phyloP scores from a whole-genome alignment of 768 basidiomycete genomes.

The Termitomyces sp. region DNA sequence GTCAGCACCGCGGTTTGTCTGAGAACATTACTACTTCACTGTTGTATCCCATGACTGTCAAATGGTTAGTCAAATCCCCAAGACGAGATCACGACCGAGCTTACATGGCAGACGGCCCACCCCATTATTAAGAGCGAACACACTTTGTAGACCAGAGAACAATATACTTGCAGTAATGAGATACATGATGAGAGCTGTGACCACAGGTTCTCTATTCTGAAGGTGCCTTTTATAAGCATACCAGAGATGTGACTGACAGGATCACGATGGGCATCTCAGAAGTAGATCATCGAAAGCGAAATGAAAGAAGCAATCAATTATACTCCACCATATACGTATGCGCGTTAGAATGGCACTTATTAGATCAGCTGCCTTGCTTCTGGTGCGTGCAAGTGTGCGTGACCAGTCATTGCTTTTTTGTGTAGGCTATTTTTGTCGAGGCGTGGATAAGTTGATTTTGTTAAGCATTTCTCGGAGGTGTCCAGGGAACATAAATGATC shows the following conservation, averaged over 20 bases:
- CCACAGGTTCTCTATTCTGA: not conserved
- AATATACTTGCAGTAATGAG: not conserved
- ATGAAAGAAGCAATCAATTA: not conserved
- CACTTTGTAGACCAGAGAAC: not conserved
- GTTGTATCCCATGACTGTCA: constrained; percentile 57
- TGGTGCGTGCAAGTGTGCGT: not conserved
- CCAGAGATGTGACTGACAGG: no score
- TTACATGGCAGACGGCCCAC: constrained; percentile 34
- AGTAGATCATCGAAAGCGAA: not conserved
- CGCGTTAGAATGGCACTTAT: not conserved
- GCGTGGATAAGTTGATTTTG: not conserved
- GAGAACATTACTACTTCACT: constrained; percentile 33
- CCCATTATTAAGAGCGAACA: constrained; percentile 18
- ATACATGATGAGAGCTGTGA: not conserved
- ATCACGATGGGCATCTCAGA: not conserved
- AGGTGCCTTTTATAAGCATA: not conserved
- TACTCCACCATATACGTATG: not conserved
- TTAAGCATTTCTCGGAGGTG: not conserved
- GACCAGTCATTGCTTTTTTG: not conserved
- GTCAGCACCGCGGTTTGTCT: not conserved
- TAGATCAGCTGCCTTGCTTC: not conserved
- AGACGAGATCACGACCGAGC: constrained; percentile 4
- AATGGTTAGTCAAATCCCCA: not conserved
- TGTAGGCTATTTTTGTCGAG: not conserved
- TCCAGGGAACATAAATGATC: not conserved